Evolutionary conservation across 75 land plant genomes (phyloP), one percentile per base, ranked within the genome.

Genomic region (Picea sitchensis): DNA sequence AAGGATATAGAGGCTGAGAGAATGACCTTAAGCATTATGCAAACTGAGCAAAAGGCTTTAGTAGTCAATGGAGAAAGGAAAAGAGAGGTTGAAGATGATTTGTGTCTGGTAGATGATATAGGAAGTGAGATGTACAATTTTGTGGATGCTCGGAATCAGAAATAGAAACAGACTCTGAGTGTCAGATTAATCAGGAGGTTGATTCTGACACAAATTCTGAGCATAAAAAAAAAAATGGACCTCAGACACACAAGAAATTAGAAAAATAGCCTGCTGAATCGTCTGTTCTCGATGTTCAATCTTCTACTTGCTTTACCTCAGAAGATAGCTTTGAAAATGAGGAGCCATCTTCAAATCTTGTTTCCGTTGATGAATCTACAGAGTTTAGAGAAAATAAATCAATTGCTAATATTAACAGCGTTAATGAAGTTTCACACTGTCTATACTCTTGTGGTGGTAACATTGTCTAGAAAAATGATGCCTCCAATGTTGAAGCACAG

Each of bases 91-190:
- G 36, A 44, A n/a, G 78, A 30, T 77, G 83, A 65, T 61, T 80
- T 57, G n/a, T 4, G 59, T 14, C 63, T 75, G 12, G 41, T 57
- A 62, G 86, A 87, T 77, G 89, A 80, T 74, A 61, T 80, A 79
- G 77, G 76, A 58, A 90, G 88, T 79, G 92, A 90, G 65, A 26
- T 79, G 47, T 90, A 90, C 20, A 77, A 86, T 76, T 92, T 81
- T 51, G 79, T 86, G 41, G 92, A 92, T 88, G 94, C 94, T 74
- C 77, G 80, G 90, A 85, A 12, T 87, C 88, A 41, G 89, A 90
- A 64, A 79, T 78, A 41, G 93, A 91, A 72, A 82, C 88, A 74
- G 93, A 91, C 78, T 82, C 88, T 58, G 92, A 91, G 32, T 57
- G 36, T 11, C 81, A 82, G 47, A 38, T 76, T 11, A 75, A 54